These are phyloP conservation scores for Larix kaempferi DNA, from an alignment of 75 land plant species.

Conservation along the genomic window DNA sequence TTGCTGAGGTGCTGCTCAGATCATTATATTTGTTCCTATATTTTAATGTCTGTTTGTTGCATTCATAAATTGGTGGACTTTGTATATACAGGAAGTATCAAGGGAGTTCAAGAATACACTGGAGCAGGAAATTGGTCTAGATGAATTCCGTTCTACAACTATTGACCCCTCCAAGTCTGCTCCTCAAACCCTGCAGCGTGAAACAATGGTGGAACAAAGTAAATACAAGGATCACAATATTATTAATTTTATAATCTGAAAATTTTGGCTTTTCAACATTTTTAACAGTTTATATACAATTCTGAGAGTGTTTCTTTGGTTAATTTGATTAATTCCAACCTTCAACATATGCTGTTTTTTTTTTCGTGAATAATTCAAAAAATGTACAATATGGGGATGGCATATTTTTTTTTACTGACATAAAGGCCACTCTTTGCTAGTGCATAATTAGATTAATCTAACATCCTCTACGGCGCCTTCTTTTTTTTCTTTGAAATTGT, in stretches of 20 bases:
- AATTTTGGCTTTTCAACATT: not conserved
- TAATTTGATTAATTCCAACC: not conserved
- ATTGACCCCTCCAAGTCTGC: not conserved
- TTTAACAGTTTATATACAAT: not conserved
- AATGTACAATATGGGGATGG: not conserved
- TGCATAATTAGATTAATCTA: not conserved
- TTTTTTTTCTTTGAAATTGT: not conserved
- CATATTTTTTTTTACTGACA: not conserved
- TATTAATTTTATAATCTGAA: no score
- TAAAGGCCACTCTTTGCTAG: not conserved
- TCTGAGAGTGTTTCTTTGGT: not conserved
- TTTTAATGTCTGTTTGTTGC: not conserved
- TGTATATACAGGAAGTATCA: slow-evolving; percentile 75
- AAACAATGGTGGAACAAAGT: slow-evolving; percentile 4
- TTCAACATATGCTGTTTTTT: not conserved
- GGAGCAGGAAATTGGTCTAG: slow-evolving; percentile 92
- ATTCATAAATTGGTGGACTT: slow-evolving; percentile 4
- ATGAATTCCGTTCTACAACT: slow-evolving; percentile 45
- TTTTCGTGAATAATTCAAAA: not conserved
- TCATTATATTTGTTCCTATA: not conserved
- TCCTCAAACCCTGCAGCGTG: not conserved
- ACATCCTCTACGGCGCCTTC: not conserved
- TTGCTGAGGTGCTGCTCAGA: not conserved
- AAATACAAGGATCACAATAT: not conserved
- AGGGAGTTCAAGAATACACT: slow-evolving; percentile 95